Base-by-base conservation (phyloP, 345 rosid genomes). In the Durio zibethinus region DNA sequence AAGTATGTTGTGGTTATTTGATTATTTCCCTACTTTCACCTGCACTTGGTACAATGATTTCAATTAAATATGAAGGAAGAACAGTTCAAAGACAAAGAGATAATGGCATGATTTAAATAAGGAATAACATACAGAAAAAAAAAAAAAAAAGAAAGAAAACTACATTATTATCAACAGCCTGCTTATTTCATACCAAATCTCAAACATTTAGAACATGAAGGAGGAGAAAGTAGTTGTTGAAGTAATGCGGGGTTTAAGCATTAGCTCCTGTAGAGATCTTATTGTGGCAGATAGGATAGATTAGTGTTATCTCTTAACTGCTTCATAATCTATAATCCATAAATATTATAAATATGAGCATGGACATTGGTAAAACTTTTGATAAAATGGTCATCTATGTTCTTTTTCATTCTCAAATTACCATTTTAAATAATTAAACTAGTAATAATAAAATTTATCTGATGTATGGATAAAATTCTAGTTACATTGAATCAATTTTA, bases 11-110 rank as follows among this genome's bases (percentile, higher is more conserved):
- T 80, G 60, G 97, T 93, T 77, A 95, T n/a, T n/a, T n/a, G n/a
- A n/a, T n/a, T n/a, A n/a, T 86, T 82, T 93, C 98, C 69, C 96
- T 98, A 80, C 77, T 78, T 38, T 88, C 88, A 70, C 87, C 99
- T 95, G 92, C 81, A 82, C 47, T 71, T 33, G n/a, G 20, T 20
- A 29, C 29, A 75, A 33, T 53, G 43, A 75, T 68, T 36, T 61
- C 23, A 60, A 23, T 38, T 56, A 68, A 48, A 68, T 47, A 72
- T 36, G n/a, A n/a, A 72, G 16, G 57, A 23, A 48, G 15, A 7
- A 15, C 47, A 54, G 21, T 43, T 33, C 14, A 7, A 75, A 69
- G 23, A 20, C 16, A 12, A 47, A 16, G 7, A 47, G 43, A 14
- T 25, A 14, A 47, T 42, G 71, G 33, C 43, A 56, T 5, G 47